phyloP scores from a whole-genome alignment of 2,329 filamentous ascomycete species.

The Tolypocladium tropicale region DNA sequence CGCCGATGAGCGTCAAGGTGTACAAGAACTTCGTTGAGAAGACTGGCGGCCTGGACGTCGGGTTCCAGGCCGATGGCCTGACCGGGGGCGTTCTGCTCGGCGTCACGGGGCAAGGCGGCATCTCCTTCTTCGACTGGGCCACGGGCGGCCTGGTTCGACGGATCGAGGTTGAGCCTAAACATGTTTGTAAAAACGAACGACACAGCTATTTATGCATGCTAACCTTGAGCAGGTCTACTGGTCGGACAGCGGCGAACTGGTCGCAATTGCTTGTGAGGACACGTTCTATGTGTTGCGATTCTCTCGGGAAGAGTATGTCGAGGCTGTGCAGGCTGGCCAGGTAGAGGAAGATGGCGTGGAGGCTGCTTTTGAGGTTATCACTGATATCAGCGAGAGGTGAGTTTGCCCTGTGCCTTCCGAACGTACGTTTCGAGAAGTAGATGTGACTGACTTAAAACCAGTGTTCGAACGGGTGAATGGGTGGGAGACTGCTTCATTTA shows the following conservation, averaged over 20 bases:
- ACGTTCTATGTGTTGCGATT: constrained; percentile 91
- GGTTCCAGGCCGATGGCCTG: constrained; percentile 88
- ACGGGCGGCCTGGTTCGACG: constrained; percentile 79
- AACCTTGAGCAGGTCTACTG: constrained; percentile 62
- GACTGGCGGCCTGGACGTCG: constrained; percentile 77
- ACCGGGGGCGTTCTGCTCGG: constrained; percentile 83
- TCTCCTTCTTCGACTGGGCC: constrained; percentile 96
- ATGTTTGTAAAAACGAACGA: constrained; percentile 15
- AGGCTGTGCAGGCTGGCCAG: constrained; percentile 70
- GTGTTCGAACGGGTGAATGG: constrained; percentile 91
- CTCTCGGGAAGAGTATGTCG: constrained; percentile 78
- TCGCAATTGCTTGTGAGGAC: constrained; percentile 87
- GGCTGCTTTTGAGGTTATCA: constrained; percentile 90
- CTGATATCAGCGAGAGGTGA: constrained; percentile 83
- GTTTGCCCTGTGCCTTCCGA: constrained; percentile 8
- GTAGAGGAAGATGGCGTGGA: constrained; percentile 89
- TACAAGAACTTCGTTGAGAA: constrained; percentile 98
- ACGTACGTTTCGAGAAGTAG: not conserved
- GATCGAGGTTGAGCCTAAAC: constrained; percentile 68
- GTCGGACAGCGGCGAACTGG: constrained; percentile 92
- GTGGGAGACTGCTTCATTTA: constrained; percentile 99
- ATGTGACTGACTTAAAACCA: constrained; percentile 23
- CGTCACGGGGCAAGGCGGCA: constrained; percentile 87
- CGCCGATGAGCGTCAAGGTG: constrained; percentile 85
- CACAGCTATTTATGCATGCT: not conserved